Conservation (phyloP, 1,284 basidiomycete species). For the Sanguinoderma infundibulare region DNA sequence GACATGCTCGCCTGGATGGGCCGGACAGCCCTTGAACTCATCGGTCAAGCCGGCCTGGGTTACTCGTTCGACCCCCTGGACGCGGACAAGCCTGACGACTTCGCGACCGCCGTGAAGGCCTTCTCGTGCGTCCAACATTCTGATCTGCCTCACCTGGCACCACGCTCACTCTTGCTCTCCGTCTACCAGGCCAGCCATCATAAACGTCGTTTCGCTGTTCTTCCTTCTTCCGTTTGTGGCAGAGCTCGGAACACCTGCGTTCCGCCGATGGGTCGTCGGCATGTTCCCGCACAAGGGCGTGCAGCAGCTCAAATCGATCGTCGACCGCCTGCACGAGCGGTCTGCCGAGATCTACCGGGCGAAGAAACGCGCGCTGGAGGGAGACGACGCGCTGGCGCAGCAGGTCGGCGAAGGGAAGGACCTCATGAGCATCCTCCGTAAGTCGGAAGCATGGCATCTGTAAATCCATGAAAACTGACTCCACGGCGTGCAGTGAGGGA, state of each 20-base stretch:
- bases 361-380: constrained; percentile 32
- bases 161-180: background rate
- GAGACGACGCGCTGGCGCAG: constrained; percentile 31
- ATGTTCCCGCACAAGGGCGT: constrained; percentile 22
- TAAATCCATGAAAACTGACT: no score
- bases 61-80: constrained; percentile 40
- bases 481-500: constrained; percentile 28
- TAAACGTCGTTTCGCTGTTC: background rate
- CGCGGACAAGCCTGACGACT: constrained; percentile 28
- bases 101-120: constrained; percentile 18
- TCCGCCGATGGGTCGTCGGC: constrained; percentile 22
- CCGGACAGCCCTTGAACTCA: constrained; percentile 40
- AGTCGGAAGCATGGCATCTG: no score
- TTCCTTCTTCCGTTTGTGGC: constrained; percentile 10
- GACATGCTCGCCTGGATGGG: constrained; percentile 40
- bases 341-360: constrained; percentile 23
- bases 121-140: background rate
- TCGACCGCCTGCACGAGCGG: constrained; percentile 24
- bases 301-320: constrained; percentile 20
- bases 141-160: background rate
- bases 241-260: constrained; percentile 7
- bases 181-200: background rate
- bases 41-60: constrained; percentile 42
- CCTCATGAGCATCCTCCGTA: constrained; percentile 36
- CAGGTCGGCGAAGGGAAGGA: constrained; percentile 37